Evolutionary conservation across 1,284 basidiomycete genomes (phyloP).

Genomic region (Tetrapyrgos nigripes): DNA sequence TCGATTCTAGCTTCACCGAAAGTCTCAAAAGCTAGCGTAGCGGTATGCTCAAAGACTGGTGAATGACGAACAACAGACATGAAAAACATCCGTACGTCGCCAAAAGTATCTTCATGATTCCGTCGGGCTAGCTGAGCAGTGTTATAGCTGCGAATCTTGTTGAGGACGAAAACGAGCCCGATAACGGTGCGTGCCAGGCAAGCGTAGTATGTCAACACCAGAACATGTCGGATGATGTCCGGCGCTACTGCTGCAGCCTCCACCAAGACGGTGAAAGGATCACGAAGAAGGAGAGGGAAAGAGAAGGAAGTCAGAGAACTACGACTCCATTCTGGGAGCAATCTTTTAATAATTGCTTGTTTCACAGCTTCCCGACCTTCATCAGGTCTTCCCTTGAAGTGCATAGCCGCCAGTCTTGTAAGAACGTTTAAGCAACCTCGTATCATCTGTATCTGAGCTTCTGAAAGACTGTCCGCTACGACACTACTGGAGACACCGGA

Average conservation of each 20-base stretch:
- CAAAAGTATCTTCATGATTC: conserved; percentile 70
- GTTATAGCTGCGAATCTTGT: conserved; percentile 65
- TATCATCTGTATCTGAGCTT: conserved; percentile 79
- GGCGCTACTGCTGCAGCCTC: conserved; percentile 90
- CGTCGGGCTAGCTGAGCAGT: conserved; percentile 53
- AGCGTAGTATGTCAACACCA: conserved; percentile 88
- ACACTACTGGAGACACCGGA: conserved; percentile 54
- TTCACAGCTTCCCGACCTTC: conserved; percentile 76
- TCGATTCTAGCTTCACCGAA: conserved; percentile 85
- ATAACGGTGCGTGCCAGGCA: conserved; percentile 86
- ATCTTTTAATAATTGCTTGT: conserved; percentile 86
- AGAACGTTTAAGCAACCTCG: conserved; percentile 77
- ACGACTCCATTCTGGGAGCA: conserved; percentile 90
- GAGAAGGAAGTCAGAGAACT: conserved; percentile 76
- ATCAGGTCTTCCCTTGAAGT: conserved; percentile 70
- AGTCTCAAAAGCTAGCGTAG: conserved; percentile 75
- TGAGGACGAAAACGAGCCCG: conserved; percentile 79
- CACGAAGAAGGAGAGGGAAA: conserved; percentile 83
- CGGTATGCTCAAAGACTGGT: conserved; percentile 80
- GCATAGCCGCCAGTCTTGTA: conserved; percentile 69
- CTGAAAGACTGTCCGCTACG: conserved; percentile 79
- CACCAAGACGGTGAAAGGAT: conserved; percentile 87
- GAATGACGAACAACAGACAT: conserved; percentile 83
- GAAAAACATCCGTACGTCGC: conserved; percentile 85
- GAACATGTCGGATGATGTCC: conserved; percentile 85